Evolutionary conservation across 1,284 basidiomycete species (phyloP), one percentile per base, ranked within the genome.

Genomic region (Ustilago xerochloae): DNA sequence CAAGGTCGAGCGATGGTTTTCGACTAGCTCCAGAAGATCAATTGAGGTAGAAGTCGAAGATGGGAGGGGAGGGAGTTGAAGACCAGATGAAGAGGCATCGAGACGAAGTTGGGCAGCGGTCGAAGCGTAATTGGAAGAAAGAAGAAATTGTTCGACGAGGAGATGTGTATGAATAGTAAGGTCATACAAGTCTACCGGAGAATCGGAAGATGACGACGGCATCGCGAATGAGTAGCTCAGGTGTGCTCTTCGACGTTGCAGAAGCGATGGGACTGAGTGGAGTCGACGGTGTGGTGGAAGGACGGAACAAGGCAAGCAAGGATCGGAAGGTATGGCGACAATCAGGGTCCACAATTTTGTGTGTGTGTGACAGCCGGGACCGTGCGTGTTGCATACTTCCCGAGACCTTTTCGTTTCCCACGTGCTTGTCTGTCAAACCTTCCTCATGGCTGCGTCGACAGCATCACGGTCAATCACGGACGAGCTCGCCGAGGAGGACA

Each of bases 1-100:
- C 2, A 73, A 16, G 12, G 12, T 56, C 10, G 76, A 79, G 30
- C 58, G 54, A 13, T 72, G 64, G 4, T 45, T 41, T 50, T 80
- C 77, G 36, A 79, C 63, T 3, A 78, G 60, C 9, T 65, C 68
- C 5, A 64, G 55, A 16, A 79, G 52, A 29, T 79, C 71, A 3
- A 65, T 46, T 18, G 48, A 33, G 8, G 29, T 22, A n/a, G 29
- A n/a, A 13, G 36, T n/a, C 29, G 20, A 22, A 2, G 32, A 2
- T 4, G 54, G 22, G 4, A 59, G 48, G 0, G 61, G 3, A 1
- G 60, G 53, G 7, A 63, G 47, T 2, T 26, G 16, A 28, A 73
- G 52, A 2, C 64, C 63, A 2, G 54, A 41, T 1, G 63, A 16
- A 7, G 58, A 18, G 2, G 77, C 68, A 30, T 77, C 68, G 32